A percentile compares a stretch with the other conserved stretches of the same genome.
These are phyloP conservation scores for Chytriomyces sp. DNA, from an alignment of 192 early-diverging fungal genomes.

Conservation along the genomic window DNA sequence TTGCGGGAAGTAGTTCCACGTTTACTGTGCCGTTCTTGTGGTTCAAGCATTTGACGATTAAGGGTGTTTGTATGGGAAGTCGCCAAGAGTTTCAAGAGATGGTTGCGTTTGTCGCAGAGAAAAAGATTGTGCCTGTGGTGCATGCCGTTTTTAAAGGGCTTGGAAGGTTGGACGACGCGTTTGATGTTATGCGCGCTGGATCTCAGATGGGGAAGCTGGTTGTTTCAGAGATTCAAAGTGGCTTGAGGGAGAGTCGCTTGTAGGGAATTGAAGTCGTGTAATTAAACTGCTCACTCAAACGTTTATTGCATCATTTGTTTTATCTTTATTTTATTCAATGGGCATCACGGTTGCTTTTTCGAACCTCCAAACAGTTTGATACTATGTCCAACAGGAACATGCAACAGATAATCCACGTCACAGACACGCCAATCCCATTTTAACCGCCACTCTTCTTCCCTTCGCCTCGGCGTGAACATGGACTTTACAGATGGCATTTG, in stretches of 20 bases:
- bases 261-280: too few relatives aligned
- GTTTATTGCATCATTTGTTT: too few relatives aligned
- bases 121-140: constrained; percentile 63
- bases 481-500: too few relatives aligned
- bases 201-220: constrained; percentile 45
- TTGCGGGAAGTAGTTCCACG: constrained; percentile 47
- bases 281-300: too few relatives aligned
- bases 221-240: neutral
- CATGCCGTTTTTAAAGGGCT: constrained; percentile 27
- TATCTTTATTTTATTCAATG: too few relatives aligned
- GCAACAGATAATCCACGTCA: constrained; percentile 26
- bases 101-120: constrained; percentile 61
- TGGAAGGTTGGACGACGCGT: constrained; percentile 26
- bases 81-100: constrained; percentile 65
- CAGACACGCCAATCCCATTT: constrained; percentile 33
- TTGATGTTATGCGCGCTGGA: constrained; percentile 39
- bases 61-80: constrained; percentile 70
- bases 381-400: constrained; percentile 8
- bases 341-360: too few relatives aligned
- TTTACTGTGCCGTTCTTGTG: constrained; percentile 55
- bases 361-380: constrained; percentile 19
- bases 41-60: constrained; percentile 69
- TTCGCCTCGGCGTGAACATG: neutral
- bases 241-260: too few relatives aligned
- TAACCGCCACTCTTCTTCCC: constrained; percentile 22